Conservation (phyloP, 2,329 filamentous ascomycete genomes). For the Fusarium gaditjirri region DNA sequence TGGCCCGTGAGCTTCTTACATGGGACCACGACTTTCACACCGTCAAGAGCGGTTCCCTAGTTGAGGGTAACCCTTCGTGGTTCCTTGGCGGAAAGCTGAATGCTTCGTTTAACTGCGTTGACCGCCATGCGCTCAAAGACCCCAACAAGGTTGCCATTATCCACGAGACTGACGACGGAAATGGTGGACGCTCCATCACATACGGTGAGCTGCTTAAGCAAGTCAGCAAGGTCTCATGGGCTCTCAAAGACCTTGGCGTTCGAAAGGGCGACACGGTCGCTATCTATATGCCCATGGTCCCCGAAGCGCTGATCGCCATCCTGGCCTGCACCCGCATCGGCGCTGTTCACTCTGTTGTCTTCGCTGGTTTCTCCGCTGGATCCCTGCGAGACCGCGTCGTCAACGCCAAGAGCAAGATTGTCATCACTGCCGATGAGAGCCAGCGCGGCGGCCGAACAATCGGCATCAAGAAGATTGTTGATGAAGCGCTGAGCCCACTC, state of each 20-base stretch:
- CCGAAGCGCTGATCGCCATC: slow-evolving; percentile 81
- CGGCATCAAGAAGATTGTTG: slow-evolving; percentile 94
- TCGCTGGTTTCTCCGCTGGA: slow-evolving; percentile 93
- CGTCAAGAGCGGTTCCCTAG: slow-evolving; percentile 78
- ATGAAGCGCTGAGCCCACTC: slow-evolving; percentile 84
- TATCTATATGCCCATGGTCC: slow-evolving; percentile 97
- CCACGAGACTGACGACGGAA: slow-evolving; percentile 92
- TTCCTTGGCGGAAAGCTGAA: slow-evolving; percentile 91
- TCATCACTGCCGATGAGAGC: slow-evolving; percentile 94
- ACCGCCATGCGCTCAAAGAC: slow-evolving; percentile 89
- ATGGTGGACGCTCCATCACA: slow-evolving; percentile 84
- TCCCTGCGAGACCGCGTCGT: slow-evolving; percentile 90
- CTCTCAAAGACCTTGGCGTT: slow-evolving; percentile 90
- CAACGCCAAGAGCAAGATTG: slow-evolving; percentile 85
- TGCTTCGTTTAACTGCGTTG: slow-evolving; percentile 94
- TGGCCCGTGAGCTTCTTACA: slow-evolving; percentile 84
- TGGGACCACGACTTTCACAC: slow-evolving; percentile 92
- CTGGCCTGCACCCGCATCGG: slow-evolving; percentile 89
- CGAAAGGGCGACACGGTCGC: slow-evolving; percentile 94
- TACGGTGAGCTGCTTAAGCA: slow-evolving; percentile 90
- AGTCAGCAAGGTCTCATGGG: slow-evolving; percentile 84
- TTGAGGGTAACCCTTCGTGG: slow-evolving; percentile 86
- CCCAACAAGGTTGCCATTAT: slow-evolving; percentile 92
- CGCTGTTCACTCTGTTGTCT: slow-evolving; percentile 93
- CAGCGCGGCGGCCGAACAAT: slow-evolving; percentile 94